Conservation (phyloP, 108 stramenopile genomes). For the Nitzschia sp. region DNA sequence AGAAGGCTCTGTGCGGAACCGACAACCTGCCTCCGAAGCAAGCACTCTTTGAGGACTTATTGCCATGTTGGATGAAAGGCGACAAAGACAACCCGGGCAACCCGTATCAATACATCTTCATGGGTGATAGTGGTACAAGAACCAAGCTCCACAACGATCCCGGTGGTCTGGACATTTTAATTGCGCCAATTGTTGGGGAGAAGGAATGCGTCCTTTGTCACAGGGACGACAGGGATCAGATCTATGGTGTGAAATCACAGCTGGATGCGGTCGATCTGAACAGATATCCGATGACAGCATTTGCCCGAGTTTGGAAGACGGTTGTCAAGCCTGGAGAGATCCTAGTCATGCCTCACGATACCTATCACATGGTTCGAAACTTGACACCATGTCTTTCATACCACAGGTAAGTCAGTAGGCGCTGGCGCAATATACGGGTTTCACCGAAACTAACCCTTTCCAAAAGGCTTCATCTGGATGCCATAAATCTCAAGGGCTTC, state of each 20-base stretch:
- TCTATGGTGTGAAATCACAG: constrained; percentile 59
- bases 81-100: constrained; percentile 56
- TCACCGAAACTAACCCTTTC: background rate
- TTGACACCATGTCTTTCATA: constrained; percentile 78
- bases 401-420: constrained; percentile 32
- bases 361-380: constrained; percentile 83
- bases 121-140: constrained; percentile 69
- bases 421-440: too few species aligned
- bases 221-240: constrained; percentile 62
- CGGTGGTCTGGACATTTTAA: constrained; percentile 78
- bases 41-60: constrained; percentile 73
- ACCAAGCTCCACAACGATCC: constrained; percentile 72
- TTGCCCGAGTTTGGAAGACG: constrained; percentile 65
- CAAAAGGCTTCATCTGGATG: constrained; percentile 73
- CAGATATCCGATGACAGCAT: constrained; percentile 55
- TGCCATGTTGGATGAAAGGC: constrained; percentile 64
- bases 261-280: constrained; percentile 63
- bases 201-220: constrained; percentile 86
- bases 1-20: constrained; percentile 60
- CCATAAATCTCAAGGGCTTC: constrained; percentile 67
- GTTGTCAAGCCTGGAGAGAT: constrained; percentile 80
- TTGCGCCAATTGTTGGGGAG: constrained; percentile 79
- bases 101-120: constrained; percentile 86
- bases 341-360: constrained; percentile 83
- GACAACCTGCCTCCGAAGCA: constrained; percentile 58